A percentile compares a stretch with the other conserved stretches of the same genome.
Conservation (phyloP, 2,329 filamentous ascomycete species). For the Diaporthe citriasiana region DNA sequence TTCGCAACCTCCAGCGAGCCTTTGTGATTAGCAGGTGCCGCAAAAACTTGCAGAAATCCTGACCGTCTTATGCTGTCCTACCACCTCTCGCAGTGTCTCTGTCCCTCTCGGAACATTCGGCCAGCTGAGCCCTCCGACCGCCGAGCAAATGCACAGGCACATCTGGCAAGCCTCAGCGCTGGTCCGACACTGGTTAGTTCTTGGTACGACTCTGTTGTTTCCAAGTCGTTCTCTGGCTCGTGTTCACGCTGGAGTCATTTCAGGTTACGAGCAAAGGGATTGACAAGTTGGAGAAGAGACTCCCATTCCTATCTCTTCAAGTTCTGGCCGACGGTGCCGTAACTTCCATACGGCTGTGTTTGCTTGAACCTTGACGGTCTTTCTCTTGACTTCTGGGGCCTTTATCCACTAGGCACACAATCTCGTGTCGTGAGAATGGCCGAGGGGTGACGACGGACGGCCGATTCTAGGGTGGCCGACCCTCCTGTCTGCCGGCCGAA, state of each 20-base stretch:
- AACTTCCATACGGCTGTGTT: neutral
- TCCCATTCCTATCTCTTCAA: neutral
- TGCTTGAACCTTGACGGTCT: neutral
- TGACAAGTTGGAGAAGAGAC: too few species aligned
- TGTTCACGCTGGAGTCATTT: neutral
- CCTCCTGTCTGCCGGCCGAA: too few species aligned
- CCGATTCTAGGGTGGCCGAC: neutral
- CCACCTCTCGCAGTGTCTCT: neutral
- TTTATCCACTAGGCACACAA: neutral
- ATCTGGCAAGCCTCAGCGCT: conserved; percentile 19
- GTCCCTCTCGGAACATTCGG: conserved; percentile 20
- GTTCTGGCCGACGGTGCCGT: neutral
- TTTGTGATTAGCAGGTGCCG: conserved; percentile 1
- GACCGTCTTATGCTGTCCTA: conserved; percentile 32
- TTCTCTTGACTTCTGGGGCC: neutral
- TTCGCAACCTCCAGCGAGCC: neutral
- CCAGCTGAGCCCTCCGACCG: neutral
- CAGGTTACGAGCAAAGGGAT: neutral
- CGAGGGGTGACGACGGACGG: neutral
- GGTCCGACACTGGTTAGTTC: conserved; percentile 24
- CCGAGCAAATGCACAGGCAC: conserved; percentile 9
- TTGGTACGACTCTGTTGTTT: conserved; percentile 2
- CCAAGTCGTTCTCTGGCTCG: neutral
- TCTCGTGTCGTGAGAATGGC: neutral
- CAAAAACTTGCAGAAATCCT: conserved; percentile 18